phyloP scores from a whole-genome alignment of 2,329 filamentous ascomycete species.

The Fusarium sororula region DNA sequence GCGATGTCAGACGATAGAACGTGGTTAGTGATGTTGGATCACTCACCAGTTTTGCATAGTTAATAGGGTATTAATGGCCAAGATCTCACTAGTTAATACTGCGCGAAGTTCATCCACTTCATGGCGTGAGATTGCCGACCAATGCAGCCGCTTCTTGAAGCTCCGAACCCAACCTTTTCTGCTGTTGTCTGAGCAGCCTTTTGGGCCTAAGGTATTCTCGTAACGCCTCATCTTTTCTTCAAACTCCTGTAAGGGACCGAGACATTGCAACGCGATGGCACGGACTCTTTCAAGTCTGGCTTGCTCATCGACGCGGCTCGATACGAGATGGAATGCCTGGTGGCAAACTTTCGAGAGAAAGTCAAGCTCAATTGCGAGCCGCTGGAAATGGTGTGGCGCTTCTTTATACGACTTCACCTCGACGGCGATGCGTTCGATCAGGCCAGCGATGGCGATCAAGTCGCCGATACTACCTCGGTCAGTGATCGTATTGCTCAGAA shows the following conservation, averaged over 20 bases:
- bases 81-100: background rate
- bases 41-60: background rate
- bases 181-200: background rate
- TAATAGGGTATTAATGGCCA: background rate
- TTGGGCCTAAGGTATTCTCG: background rate
- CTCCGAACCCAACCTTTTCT: background rate
- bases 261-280: background rate
- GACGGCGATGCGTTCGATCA: background rate
- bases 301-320: background rate
- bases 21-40: too few relatives aligned
- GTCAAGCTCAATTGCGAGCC: background rate
- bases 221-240: background rate
- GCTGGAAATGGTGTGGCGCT: background rate
- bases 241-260: background rate
- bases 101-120: background rate
- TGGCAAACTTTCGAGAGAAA: background rate
- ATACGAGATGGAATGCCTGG: background rate
- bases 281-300: background rate
- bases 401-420: background rate
- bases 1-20: background rate
- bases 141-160: background rate
- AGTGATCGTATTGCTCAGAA: background rate
- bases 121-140: background rate
- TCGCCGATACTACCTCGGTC: background rate
- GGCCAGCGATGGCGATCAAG: background rate